A percentile compares a stretch with the other conserved stretches of the same genome.
These are phyloP conservation scores for Inga leiocalycina DNA, from an alignment of 306 rosid genomes.

Conservation along the genomic window DNA sequence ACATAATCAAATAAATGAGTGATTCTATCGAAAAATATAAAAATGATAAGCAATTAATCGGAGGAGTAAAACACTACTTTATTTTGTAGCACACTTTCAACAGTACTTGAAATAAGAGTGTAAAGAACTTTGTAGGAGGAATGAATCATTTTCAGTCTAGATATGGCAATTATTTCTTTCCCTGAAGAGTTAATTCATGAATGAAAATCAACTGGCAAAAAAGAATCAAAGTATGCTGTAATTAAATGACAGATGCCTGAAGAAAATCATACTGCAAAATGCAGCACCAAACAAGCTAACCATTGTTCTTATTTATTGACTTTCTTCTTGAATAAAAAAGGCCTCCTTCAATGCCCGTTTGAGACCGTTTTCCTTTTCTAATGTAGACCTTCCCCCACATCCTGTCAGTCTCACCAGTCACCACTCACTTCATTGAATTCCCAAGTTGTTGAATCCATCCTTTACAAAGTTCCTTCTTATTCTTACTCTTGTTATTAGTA, in stretches of 20 bases:
- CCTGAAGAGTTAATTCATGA: neutral
- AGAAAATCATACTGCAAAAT: neutral
- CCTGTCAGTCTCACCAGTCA: neutral
- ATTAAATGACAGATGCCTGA: neutral
- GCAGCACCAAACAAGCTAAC: neutral
- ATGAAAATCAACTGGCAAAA: neutral
- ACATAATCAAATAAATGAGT: slow-evolving; percentile 1
- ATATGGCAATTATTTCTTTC: neutral
- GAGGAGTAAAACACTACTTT: neutral
- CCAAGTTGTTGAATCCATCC: neutral
- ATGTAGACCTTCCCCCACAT: neutral
- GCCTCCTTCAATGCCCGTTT: neutral
- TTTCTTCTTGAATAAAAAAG: neutral
- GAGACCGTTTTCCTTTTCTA: neutral
- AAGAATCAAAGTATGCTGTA: neutral
- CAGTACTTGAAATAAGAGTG: neutral
- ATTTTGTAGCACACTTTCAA: neutral
- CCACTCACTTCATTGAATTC: neutral
- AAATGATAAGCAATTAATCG: neutral
- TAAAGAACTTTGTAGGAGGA: neutral
- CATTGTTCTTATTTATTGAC: neutral
- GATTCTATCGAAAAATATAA: neutral
- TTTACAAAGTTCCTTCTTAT: neutral
- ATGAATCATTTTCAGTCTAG: neutral
- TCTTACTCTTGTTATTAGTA: neutral